These are phyloP conservation scores for Gnomoniopsis smithogilvyi DNA, from an alignment of 2,329 filamentous ascomycete genomes.

Conservation along the genomic window DNA sequence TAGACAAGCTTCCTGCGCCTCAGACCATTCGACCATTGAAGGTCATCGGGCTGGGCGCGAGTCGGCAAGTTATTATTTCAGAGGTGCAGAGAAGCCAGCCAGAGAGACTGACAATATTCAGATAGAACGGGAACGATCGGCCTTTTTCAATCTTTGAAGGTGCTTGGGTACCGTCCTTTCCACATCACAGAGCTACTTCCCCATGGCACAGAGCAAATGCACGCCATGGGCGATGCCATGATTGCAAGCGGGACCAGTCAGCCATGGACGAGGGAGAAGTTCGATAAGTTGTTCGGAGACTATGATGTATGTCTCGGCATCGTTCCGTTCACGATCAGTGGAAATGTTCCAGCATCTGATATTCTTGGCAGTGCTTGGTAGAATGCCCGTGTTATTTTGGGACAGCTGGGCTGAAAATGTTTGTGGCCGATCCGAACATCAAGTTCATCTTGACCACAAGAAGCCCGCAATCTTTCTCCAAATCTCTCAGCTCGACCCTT, in stretches of 20 bases:
- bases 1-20: neutral
- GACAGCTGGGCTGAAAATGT: neutral
- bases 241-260: neutral
- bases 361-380: neutral
- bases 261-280: neutral
- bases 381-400: conserved; percentile 5
- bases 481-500: neutral
- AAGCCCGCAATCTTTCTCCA: neutral
- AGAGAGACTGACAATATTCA: neutral
- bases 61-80: neutral
- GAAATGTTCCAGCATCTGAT: neutral
- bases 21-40: neutral
- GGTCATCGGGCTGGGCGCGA: neutral
- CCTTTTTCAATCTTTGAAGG: neutral
- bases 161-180: neutral
- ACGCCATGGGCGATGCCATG: conserved; percentile 1
- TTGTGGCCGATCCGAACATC: conserved; percentile 2
- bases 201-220: neutral
- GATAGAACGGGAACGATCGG: conserved; percentile 1
- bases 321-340: neutral
- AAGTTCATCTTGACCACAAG: conserved; percentile 1
- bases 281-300: conserved; percentile 1
- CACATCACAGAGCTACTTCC: conserved; percentile 3
- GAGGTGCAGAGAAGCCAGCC: neutral
- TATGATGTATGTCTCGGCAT: neutral